Base-by-base conservation (phyloP, 176 grass and related monocot species). In the Paspalum notatum region DNA sequence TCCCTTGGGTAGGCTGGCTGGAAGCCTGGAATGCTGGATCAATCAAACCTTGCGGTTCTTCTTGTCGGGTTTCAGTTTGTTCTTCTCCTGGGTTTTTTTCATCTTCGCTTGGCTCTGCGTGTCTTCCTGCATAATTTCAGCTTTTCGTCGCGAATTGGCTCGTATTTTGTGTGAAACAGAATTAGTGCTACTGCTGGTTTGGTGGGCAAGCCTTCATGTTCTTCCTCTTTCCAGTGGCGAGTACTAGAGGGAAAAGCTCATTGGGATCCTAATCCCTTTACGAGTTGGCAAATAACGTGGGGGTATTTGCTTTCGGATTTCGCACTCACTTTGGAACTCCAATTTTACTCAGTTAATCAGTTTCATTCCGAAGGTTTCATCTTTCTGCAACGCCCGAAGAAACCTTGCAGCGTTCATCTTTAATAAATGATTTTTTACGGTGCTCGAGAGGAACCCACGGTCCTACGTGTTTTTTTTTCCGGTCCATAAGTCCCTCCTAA, bases 1-100 rank as follows among this genome's bases (percentile, higher is more conserved):
- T 77, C 78, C 83, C 72, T 12, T 44, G 0, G 87, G 87, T 89
- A 82, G 27, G 47, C 4, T 59, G 27, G 40, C 6, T 59, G 57
- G 57, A 59, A 59, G 6, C 11, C 57, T 41, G 32, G n/a, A n/a
- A n/a, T n/a, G n/a, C n/a, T n/a, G n/a, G n/a, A n/a, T n/a, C n/a
- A n/a, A 77, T 72, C 27, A 11, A 56, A 42, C 5, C 5, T 42
- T 37, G 40, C 18, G 4, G 1, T 65, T 37, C 4, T 1, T 40
- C 3, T 27, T 18, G 4, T 48, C 18, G 11, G 42, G 40, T 20
- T 48, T 63, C 13, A 2, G 18, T 51, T 60, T 84, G 50, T 63
- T 85, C 11, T 68, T 70, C 56, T 75, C 13, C 3, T 0, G 12
- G 46, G 1, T 27, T 65, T 11, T 58, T 74, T 50, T 67, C 12